These are phyloP conservation scores for Jatropha podagrica DNA, from an alignment of 441 rosid species.

Conservation along the genomic window DNA sequence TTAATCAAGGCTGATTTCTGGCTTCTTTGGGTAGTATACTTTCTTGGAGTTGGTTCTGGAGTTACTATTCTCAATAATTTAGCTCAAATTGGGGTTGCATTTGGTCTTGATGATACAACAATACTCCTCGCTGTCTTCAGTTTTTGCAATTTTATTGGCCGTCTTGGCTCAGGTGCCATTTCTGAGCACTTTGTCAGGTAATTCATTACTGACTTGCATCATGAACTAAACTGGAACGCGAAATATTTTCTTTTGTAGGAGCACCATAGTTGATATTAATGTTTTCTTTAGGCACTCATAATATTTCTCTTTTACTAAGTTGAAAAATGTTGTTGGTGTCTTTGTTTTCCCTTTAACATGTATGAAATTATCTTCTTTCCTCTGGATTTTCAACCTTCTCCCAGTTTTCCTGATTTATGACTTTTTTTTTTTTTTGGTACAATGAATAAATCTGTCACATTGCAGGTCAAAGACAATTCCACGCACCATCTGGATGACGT, in stretches of 20 bases:
- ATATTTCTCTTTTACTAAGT: background rate
- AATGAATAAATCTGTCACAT: too few species aligned
- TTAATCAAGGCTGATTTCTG: slow-evolving; percentile 89
- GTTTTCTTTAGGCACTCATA: background rate
- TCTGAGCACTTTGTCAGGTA: slow-evolving; percentile 95
- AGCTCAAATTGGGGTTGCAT: slow-evolving; percentile 77
- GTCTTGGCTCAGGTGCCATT: slow-evolving; percentile 81
- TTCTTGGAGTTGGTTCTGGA: slow-evolving; percentile 93
- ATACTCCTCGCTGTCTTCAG: slow-evolving; percentile 67
- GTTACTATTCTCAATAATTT: slow-evolving; percentile 87
- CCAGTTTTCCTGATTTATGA: background rate
- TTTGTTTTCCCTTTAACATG: background rate
- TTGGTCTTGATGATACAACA: slow-evolving; percentile 69
- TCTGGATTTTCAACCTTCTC: background rate
- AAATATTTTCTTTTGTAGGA: background rate
- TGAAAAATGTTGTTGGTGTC: background rate
- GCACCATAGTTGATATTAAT: background rate
- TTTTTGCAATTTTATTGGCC: slow-evolving; percentile 89
- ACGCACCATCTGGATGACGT: slow-evolving; percentile 82
- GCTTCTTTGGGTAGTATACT: slow-evolving; percentile 88
- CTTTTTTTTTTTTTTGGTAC: too few species aligned
- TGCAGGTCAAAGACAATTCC: slow-evolving; percentile 78
- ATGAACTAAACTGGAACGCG: slow-evolving; percentile 4
- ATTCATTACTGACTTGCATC: slow-evolving; percentile 19
- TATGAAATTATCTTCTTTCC: background rate